Conservation (phyloP, 768 basidiomycete species). For the Leccinum disarticulatum region DNA sequence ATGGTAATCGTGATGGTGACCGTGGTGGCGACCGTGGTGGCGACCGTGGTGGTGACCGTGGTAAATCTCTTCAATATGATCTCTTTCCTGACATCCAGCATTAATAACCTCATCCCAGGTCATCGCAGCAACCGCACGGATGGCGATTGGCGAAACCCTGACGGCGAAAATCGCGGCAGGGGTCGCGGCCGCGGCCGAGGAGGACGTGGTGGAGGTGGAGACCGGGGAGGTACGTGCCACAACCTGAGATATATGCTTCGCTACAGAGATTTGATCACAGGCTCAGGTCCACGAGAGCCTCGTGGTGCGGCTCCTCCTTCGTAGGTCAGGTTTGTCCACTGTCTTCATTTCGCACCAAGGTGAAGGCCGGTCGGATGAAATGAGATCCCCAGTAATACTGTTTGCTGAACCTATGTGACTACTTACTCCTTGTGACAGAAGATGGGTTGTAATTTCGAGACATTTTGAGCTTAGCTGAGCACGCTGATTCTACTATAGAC, state of each 20-base stretch:
- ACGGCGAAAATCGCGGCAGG: conserved; percentile 40
- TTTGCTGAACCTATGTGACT: conserved; percentile 9
- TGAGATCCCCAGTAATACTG: not conserved
- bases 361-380: not conserved
- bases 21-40: not conserved
- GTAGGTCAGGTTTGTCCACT: conserved; percentile 8
- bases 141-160: conserved; percentile 52
- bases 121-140: conserved; percentile 24
- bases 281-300: conserved; percentile 22
- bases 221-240: conserved; percentile 38
- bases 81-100: not conserved
- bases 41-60: conserved; percentile 27
- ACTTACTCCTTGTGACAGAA: not conserved
- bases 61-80: conserved; percentile 9
- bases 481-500: not conserved
- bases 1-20: not conserved
- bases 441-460: conserved; percentile 3
- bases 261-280: conserved; percentile 12
- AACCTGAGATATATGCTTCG: not conserved
- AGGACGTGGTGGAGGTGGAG: conserved; percentile 36
- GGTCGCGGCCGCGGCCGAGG: conserved; percentile 47
- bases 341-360: not conserved
- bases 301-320: conserved; percentile 20
- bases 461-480: not conserved
- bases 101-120: conserved; percentile 7